A percentile compares a stretch with the other conserved stretches of the same genome.
phyloP scores from a whole-genome alignment of 179 eudicot genomes.

The Silene noctiflora region DNA sequence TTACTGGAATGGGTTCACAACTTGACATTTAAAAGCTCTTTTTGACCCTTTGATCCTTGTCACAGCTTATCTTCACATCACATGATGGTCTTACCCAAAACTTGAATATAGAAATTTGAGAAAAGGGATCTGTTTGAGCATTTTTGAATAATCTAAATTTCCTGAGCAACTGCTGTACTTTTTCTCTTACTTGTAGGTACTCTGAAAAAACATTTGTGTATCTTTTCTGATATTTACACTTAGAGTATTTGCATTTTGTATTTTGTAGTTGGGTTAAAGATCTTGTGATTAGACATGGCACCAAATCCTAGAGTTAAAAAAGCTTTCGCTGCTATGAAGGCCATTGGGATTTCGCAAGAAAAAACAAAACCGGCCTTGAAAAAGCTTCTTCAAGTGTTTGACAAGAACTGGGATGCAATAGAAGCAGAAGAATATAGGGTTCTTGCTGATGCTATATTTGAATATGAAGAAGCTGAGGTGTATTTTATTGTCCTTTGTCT shows the following conservation, averaged over 20 bases:
- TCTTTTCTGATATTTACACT: neutral
- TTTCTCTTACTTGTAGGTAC: neutral
- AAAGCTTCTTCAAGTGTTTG: slow-evolving; percentile 56
- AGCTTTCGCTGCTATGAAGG: slow-evolving; percentile 84
- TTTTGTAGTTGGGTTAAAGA: slow-evolving; percentile 2
- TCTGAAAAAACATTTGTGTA: neutral
- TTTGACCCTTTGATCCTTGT: neutral
- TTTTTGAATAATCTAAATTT: neutral
- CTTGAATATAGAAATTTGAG: neutral
- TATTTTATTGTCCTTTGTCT: neutral
- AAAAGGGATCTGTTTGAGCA: neutral
- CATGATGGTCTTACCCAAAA: neutral
- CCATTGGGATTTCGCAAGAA: slow-evolving; percentile 56
- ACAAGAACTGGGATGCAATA: slow-evolving; percentile 75
- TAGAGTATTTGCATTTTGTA: slow-evolving; percentile 1
- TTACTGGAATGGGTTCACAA: neutral
- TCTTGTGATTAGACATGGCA: slow-evolving; percentile 26
- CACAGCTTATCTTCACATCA: neutral
- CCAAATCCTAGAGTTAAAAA: slow-evolving; percentile 42
- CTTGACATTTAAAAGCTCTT: neutral
- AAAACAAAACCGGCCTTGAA: slow-evolving; percentile 70
- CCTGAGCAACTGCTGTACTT: neutral
- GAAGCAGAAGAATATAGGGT: slow-evolving; percentile 76
- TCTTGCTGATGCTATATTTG: slow-evolving; percentile 83
- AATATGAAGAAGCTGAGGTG: slow-evolving; percentile 54